Conservation (phyloP, 192 early-diverging fungal species). For the Coemansia sp. region DNA sequence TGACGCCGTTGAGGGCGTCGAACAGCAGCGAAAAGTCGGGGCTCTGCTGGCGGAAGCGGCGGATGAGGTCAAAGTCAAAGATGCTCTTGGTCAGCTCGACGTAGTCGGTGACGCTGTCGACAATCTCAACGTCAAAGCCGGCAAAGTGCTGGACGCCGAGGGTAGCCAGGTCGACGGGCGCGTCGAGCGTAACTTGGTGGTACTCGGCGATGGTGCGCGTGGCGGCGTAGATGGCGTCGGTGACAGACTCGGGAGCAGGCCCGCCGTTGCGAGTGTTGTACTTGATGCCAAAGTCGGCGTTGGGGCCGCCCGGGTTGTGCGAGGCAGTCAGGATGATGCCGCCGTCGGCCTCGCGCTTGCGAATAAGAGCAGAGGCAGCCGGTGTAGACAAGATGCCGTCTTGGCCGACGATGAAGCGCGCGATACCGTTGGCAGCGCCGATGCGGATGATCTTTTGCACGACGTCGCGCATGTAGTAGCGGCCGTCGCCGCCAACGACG, state of each 20-base stretch:
- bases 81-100: slow-evolving; percentile 82
- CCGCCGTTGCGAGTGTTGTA: slow-evolving; percentile 97
- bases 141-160: slow-evolving; percentile 64
- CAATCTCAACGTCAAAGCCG: slow-evolving; percentile 77
- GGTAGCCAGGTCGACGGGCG: slow-evolving; percentile 71
- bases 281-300: slow-evolving; percentile 99
- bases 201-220: slow-evolving; percentile 76
- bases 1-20: slow-evolving; percentile 96
- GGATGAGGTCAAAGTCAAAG: slow-evolving; percentile 91
- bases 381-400: slow-evolving; percentile 95
- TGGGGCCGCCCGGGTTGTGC: slow-evolving; percentile 98
- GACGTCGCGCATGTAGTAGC: slow-evolving; percentile 85
- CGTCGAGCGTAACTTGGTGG: slow-evolving; percentile 48
- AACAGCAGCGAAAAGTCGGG: slow-evolving; percentile 86
- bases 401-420: slow-evolving; percentile 87
- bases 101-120: slow-evolving; percentile 91
- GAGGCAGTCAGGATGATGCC: slow-evolving; percentile 98
- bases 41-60: slow-evolving; percentile 69
- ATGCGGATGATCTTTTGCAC: slow-evolving; percentile 87
- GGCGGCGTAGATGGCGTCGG: slow-evolving; percentile 87
- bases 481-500: slow-evolving; percentile 96
- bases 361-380: slow-evolving; percentile 92
- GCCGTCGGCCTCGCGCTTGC: slow-evolving; percentile 81
- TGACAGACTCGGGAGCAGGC: slow-evolving; percentile 94
- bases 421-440: slow-evolving; percentile 83